Conservation (phyloP, 805 yeast genomes). For the Yarrowia sp. region DNA sequence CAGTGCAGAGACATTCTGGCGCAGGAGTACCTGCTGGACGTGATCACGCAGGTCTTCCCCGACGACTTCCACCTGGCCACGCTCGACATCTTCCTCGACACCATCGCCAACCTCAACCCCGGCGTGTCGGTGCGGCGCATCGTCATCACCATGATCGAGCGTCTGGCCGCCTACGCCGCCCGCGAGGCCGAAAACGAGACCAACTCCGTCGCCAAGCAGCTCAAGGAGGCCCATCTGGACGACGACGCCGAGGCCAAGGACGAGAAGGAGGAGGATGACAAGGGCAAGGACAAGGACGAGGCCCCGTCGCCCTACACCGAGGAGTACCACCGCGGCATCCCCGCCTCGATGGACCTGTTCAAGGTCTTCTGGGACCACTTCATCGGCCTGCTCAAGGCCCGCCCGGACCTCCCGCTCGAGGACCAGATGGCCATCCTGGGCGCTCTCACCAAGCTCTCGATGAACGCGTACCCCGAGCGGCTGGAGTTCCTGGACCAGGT, state of each 20-base stretch:
- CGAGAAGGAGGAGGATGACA: constrained; percentile 19
- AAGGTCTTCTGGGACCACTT: constrained; percentile 66
- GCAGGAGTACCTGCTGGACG: constrained; percentile 88
- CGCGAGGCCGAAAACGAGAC: constrained; percentile 32
- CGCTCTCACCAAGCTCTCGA: constrained; percentile 61
- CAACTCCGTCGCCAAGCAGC: constrained; percentile 18
- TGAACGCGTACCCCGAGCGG: constrained; percentile 64
- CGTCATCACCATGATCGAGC: constrained; percentile 65
- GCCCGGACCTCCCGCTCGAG: constrained; percentile 64
- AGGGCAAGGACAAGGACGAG: constrained; percentile 3
- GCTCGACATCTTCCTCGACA: constrained; percentile 60
- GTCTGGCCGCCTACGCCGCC: constrained; percentile 42
- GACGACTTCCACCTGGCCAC: constrained; percentile 84
- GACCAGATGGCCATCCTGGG: constrained; percentile 65
- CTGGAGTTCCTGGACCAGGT: constrained; percentile 59
- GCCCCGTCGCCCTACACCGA: neutral
- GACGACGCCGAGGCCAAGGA: constrained; percentile 6
- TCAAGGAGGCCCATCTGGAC: constrained; percentile 14
- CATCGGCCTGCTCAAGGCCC: constrained; percentile 50
- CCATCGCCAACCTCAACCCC: constrained; percentile 67
- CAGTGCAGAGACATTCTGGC: constrained; percentile 92
- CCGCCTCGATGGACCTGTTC: constrained; percentile 47
- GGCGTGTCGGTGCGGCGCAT: constrained; percentile 65
- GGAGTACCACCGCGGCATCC: constrained; percentile 29
- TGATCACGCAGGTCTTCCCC: constrained; percentile 90